Percentiles rank a stretch among this genome's conserved stretches.
These are phyloP conservation scores for Sungouiozyma intestinalis DNA, from an alignment of 805 yeast genomes.

Conservation along the genomic window DNA sequence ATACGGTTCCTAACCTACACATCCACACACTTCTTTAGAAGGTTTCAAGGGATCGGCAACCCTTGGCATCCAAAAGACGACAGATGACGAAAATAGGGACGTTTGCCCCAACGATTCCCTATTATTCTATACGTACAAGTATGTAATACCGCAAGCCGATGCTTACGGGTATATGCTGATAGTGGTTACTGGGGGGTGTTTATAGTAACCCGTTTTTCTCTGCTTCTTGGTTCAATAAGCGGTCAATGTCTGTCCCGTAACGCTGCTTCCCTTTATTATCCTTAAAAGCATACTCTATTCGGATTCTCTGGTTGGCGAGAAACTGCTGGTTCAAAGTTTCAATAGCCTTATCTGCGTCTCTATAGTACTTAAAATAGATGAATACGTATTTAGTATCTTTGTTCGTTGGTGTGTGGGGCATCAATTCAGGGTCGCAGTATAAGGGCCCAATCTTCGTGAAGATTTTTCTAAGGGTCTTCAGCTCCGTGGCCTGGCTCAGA, in stretches of 20 bases:
- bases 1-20: too few species aligned
- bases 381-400: slow-evolving; percentile 42
- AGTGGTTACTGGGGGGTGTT: neutral
- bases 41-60: too few species aligned
- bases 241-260: slow-evolving; percentile 75
- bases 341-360: slow-evolving; percentile 61
- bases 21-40: too few species aligned
- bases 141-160: too few species aligned
- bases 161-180: neutral
- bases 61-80: too few species aligned
- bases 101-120: too few species aligned
- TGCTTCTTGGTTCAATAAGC: slow-evolving; percentile 59
- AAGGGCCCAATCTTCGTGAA: slow-evolving; percentile 60
- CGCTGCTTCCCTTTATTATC: slow-evolving; percentile 39
- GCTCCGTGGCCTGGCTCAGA: slow-evolving; percentile 58
- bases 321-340: slow-evolving; percentile 55
- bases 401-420: slow-evolving; percentile 31
- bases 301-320: slow-evolving; percentile 54
- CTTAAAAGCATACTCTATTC: slow-evolving; percentile 63
- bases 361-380: slow-evolving; percentile 53
- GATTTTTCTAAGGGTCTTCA: slow-evolving; percentile 38
- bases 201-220: slow-evolving; percentile 30
- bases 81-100: too few species aligned
- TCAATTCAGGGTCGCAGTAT: slow-evolving; percentile 34
- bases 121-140: too few species aligned